Percentiles rank a stretch among this genome's conserved stretches.
Conservation (phyloP, 108 stramenopile genomes). For the Cylindrotheca closterium region DNA sequence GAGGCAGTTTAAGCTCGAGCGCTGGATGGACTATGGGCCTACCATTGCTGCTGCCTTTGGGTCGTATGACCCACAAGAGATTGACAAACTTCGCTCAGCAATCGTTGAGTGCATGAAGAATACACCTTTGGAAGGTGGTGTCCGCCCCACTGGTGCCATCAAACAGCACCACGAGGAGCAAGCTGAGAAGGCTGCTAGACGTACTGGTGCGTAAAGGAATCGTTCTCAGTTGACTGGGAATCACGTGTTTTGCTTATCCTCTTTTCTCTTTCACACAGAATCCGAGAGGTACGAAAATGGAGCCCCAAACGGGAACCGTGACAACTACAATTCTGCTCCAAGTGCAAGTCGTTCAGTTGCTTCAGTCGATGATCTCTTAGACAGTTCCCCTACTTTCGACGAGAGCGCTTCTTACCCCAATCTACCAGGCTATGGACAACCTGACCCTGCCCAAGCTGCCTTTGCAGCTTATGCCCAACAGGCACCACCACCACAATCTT, state of each 20-base stretch:
- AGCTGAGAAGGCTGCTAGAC: constrained; percentile 3
- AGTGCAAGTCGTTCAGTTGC: constrained; percentile 9
- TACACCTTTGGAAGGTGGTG: constrained; percentile 55
- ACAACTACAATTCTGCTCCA: not conserved
- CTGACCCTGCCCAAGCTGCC: constrained; percentile 27
- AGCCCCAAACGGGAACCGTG: not conserved
- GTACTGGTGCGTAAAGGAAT: not conserved
- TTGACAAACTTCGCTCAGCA: constrained; percentile 66
- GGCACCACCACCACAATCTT: constrained; percentile 9
- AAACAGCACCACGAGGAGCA: constrained; percentile 29
- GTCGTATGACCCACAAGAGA: constrained; percentile 74
- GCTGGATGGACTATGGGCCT: constrained; percentile 92
- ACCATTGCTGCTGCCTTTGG: constrained; percentile 92
- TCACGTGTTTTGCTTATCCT: not conserved
- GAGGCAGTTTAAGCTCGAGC: constrained; percentile 89
- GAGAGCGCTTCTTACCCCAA: constrained; percentile 19
- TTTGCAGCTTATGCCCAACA: constrained; percentile 19
- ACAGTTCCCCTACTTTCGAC: constrained; percentile 21
- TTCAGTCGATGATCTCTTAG: constrained; percentile 25
- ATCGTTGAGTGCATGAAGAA: constrained; percentile 85
- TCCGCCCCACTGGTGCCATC: constrained; percentile 61
- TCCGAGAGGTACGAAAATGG: constrained; percentile 24
- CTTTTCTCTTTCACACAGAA: not conserved
- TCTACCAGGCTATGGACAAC: constrained; percentile 1
- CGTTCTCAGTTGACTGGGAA: not conserved